Base-by-base conservation (phyloP, 371 early-diverging fungal genomes). In the Mucor circinelloides region DNA sequence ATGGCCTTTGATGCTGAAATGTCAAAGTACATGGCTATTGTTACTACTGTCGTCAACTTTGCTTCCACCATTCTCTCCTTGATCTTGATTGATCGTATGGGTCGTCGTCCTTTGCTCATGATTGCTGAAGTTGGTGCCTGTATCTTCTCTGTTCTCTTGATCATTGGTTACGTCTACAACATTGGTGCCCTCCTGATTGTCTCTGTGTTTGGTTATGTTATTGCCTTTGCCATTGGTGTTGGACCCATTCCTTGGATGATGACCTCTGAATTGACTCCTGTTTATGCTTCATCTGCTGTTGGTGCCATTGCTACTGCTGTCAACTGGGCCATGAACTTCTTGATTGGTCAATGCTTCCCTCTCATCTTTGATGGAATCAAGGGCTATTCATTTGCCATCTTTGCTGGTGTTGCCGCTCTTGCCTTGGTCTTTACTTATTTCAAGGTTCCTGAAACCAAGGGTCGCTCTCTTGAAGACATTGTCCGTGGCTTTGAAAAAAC, bases 221-320 rank as follows among this genome's bases (percentile, higher is more conserved):
- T 88, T 10, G 81, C 84, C 46, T 96, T 92, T 78, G 91, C 92
- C 25, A 72, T 95, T 36, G 97, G 94, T 3, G 72, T 95, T 13
- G 92, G 94, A 17, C 89, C 90, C 0, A 90, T 94, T 58, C 91
- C 94, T 12, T 94, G 94, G 91, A 70, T 91, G 60, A 70, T 91
- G 21, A 85, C 85, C 6, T 84, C 89, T 1, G 92, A 93, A 64
- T 71, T 93, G 64, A 79, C 89, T 55, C 89, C 91, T 13, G 85
- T 84, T 0, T 83, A 85, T 25, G 72, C 89, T 6, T 86, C 86
- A 13, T 84, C 88, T 5, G 78, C 85, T 19, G 74, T 78, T 25
- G 76, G 73, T 52, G 69, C 75, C 12, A 62, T 85, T 1, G 86
- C 87, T 6, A 85, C 87, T 0, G 80, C 79, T 2, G 70, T 86